Evolutionary conservation across 108 stramenopile species (phyloP).

Genomic region (Nitzschia sp.): DNA sequence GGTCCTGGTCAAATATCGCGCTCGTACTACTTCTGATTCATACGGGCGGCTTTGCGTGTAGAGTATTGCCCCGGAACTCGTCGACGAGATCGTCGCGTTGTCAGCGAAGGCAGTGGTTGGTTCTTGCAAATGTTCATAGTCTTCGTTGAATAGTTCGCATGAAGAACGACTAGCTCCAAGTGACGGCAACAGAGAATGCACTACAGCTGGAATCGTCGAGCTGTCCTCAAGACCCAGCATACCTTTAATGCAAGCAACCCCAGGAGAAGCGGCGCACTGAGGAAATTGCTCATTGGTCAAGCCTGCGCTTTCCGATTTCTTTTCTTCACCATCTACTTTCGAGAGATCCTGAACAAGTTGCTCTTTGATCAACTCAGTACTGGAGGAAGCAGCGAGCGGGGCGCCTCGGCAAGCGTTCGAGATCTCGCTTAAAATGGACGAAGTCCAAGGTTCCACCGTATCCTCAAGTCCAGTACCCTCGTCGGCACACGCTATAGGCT

Average conservation of each 20-base stretch:
- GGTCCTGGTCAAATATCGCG: constrained; percentile 80
- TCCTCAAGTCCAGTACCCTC: constrained; percentile 89
- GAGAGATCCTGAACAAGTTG: background rate
- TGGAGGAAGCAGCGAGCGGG: background rate
- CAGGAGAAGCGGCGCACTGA: background rate
- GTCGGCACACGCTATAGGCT: constrained; percentile 71
- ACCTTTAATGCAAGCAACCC: constrained; percentile 40
- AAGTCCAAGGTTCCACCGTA: constrained; percentile 82
- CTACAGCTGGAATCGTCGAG: constrained; percentile 35
- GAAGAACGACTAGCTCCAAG: constrained; percentile 60
- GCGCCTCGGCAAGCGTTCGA: constrained; percentile 43
- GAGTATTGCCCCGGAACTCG: constrained; percentile 29
- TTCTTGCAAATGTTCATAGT: constrained; percentile 16
- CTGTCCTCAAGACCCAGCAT: constrained; percentile 29
- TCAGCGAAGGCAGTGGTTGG: constrained; percentile 36
- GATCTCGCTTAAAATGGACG: constrained; percentile 45
- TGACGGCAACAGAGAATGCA: constrained; percentile 41
- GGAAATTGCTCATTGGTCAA: background rate
- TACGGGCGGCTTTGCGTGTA: constrained; percentile 69
- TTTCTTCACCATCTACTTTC: constrained; percentile 28
- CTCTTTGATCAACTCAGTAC: background rate
- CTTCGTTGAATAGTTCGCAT: constrained; percentile 54
- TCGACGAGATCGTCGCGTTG: constrained; percentile 54
- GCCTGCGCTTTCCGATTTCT: constrained; percentile 28
- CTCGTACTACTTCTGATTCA: constrained; percentile 52